These are phyloP conservation scores for Oryza australiensis DNA, from an alignment of 176 grass and related monocot genomes.

Conservation along the genomic window DNA sequence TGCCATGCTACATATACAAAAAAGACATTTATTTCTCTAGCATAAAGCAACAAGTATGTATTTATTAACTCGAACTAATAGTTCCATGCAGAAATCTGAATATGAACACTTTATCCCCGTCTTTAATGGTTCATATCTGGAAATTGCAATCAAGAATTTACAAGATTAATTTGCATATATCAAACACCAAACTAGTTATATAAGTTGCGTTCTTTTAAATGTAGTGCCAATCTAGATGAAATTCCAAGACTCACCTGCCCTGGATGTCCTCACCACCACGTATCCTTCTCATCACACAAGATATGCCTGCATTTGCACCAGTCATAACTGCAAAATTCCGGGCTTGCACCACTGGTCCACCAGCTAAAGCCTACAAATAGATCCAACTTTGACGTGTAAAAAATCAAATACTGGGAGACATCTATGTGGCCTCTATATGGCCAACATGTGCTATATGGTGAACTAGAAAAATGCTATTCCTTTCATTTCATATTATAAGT, in stretches of 20 bases:
- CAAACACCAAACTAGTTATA: not conserved
- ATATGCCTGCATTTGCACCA: constrained; percentile 76
- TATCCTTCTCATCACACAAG: constrained; percentile 90
- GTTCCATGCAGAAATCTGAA: not conserved
- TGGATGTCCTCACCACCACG: constrained; percentile 80
- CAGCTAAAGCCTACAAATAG: constrained; percentile 65
- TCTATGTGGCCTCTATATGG: not conserved
- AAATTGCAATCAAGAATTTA: not conserved
- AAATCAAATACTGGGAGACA: constrained; percentile 1
- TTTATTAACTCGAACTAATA: constrained; percentile 4
- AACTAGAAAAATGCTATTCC: constrained; percentile 24
- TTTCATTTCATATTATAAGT: too few species aligned
- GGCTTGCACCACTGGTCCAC: constrained; percentile 76
- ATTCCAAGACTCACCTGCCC: constrained; percentile 54
- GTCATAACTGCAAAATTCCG: constrained; percentile 95
- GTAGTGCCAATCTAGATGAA: not conserved
- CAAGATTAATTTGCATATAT: constrained; percentile 23
- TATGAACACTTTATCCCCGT: not conserved
- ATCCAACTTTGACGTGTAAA: not conserved
- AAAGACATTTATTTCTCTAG: constrained; percentile 12
- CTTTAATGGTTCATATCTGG: not conserved
- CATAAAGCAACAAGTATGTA: constrained; percentile 4
- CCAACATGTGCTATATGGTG: constrained; percentile 6
- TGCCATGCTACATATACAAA: constrained; percentile 68
- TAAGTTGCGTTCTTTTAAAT: not conserved